A percentile compares a stretch with the other conserved stretches of the same genome.
These are phyloP conservation scores for Halenospora varia DNA, from an alignment of 495 filamentous ascomycete genomes.

Conservation along the genomic window DNA sequence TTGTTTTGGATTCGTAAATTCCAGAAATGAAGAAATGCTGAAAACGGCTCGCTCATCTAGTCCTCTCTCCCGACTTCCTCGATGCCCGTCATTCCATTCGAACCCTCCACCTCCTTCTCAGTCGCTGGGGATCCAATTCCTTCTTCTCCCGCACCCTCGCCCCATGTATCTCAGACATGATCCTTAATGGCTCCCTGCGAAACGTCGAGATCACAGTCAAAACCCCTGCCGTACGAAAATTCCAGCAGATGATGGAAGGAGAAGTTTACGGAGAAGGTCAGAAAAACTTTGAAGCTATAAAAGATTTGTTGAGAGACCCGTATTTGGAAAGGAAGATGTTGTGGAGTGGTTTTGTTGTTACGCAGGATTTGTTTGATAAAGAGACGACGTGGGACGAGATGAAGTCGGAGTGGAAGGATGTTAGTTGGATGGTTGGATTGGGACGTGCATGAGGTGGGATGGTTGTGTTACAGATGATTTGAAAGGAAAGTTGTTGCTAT, in stretches of 20 bases:
- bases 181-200: slow-evolving; percentile 22
- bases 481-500: background rate
- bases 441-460: slow-evolving; percentile 10
- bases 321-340: slow-evolving; percentile 24
- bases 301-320: slow-evolving; percentile 26
- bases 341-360: no score
- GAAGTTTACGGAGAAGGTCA: background rate
- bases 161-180: slow-evolving; percentile 19
- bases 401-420: slow-evolving; percentile 1
- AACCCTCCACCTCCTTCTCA: slow-evolving; percentile 1
- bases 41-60: slow-evolving; percentile 4
- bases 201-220: slow-evolving; percentile 13
- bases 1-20: no score
- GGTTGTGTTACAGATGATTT: no score
- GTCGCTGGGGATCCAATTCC: slow-evolving; percentile 20
- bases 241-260: background rate
- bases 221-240: background rate
- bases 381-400: no score
- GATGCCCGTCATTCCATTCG: slow-evolving; percentile 11
- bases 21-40: no score
- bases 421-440: background rate
- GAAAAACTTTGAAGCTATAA: slow-evolving; percentile 12
- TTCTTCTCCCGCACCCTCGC: slow-evolving; percentile 16
- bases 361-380: no score
- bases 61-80: slow-evolving; percentile 1